Percentiles rank a stretch among this genome's conserved stretches.
These are phyloP conservation scores for Sporothrix mexicana DNA, from an alignment of 2,329 filamentous ascomycete genomes.

Conservation along the genomic window DNA sequence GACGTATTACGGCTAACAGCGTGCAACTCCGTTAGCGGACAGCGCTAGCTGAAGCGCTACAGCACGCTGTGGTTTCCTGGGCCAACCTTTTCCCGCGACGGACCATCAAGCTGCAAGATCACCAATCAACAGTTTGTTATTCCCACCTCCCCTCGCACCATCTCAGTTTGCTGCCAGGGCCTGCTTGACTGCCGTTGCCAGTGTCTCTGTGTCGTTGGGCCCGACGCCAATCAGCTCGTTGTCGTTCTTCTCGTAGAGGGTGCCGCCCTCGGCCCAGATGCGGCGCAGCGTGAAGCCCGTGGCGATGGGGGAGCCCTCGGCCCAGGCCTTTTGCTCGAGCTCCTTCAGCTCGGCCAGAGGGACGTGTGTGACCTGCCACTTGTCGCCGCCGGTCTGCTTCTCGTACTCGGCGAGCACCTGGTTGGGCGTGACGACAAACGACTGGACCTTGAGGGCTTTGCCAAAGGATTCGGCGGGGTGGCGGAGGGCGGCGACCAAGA, in stretches of 20 bases:
- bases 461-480: slow-evolving; percentile 61
- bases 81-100: slow-evolving; percentile 1
- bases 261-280: slow-evolving; percentile 76
- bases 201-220: slow-evolving; percentile 57
- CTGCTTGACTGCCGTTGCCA: slow-evolving; percentile 48
- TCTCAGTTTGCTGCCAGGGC: slow-evolving; percentile 27
- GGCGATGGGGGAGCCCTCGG: slow-evolving; percentile 56
- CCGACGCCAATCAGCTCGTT: slow-evolving; percentile 63
- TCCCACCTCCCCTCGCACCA: not conserved
- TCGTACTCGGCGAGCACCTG: slow-evolving; percentile 71
- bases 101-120: not conserved
- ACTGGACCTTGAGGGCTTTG: slow-evolving; percentile 70
- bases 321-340: slow-evolving; percentile 66
- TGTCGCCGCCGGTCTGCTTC: slow-evolving; percentile 63
- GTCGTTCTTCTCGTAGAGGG: slow-evolving; percentile 71
- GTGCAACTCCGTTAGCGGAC: not conserved
- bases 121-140: not conserved
- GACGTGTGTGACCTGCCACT: slow-evolving; percentile 62
- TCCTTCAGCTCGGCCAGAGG: slow-evolving; percentile 59
- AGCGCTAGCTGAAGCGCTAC: not conserved
- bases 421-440: slow-evolving; percentile 69
- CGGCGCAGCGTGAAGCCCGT: slow-evolving; percentile 66
- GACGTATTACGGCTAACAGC: too few species aligned
- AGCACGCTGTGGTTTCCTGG: not conserved
- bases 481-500: slow-evolving; percentile 66